Conservation (phyloP, 2,329 filamentous ascomycete genomes). For the Ascochyta viciae-villosae region DNA sequence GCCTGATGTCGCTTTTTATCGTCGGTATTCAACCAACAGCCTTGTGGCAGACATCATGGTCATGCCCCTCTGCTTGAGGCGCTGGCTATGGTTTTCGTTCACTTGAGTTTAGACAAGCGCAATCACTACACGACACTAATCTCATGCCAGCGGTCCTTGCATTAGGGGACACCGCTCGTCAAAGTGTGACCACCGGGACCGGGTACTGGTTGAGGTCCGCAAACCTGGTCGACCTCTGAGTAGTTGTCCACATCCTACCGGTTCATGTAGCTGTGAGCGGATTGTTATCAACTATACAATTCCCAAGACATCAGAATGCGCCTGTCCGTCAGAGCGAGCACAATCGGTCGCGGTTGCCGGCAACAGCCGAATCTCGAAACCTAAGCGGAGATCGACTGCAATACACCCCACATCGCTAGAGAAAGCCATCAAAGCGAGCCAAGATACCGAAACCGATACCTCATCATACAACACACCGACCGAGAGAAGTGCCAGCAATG, state of each 20-base stretch:
- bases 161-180: slow-evolving; percentile 79
- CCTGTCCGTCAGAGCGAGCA: slow-evolving; percentile 43
- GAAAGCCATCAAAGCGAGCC: slow-evolving; percentile 44
- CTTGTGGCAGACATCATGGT: neutral
- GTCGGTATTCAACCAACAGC: neutral
- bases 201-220: slow-evolving; percentile 73
- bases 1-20: neutral
- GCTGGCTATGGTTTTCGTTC: neutral
- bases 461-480: slow-evolving; percentile 45
- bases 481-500: slow-evolving; percentile 43
- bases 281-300: slow-evolving; percentile 62
- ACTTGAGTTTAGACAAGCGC: neutral
- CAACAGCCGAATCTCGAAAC: slow-evolving; percentile 44
- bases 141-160: slow-evolving; percentile 67
- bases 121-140: slow-evolving; percentile 19
- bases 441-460: slow-evolving; percentile 41
- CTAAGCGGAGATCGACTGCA: slow-evolving; percentile 38
- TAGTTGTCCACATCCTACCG: slow-evolving; percentile 70
- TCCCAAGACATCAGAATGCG: slow-evolving; percentile 51
- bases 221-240: slow-evolving; percentile 76
- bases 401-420: slow-evolving; percentile 41
- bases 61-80: neutral
- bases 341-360: slow-evolving; percentile 31
- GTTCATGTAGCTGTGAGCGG: slow-evolving; percentile 67
- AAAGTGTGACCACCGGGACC: slow-evolving; percentile 74